A percentile compares a stretch with the other conserved stretches of the same genome.
These are phyloP conservation scores for Gastrolobium villosum DNA, from an alignment of 306 rosid species.

Conservation along the genomic window DNA sequence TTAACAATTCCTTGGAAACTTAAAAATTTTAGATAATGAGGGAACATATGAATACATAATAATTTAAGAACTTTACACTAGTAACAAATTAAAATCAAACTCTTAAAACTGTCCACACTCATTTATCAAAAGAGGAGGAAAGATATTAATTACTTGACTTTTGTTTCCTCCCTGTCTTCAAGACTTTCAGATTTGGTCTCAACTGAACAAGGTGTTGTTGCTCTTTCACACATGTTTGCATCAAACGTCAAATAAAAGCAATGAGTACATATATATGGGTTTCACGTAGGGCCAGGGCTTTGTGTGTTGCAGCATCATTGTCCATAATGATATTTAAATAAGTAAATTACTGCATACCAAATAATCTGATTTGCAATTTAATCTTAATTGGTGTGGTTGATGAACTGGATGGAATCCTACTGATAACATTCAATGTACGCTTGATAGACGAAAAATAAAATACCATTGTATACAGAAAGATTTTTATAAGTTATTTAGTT, in stretches of 20 bases:
- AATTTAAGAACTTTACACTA: not conserved
- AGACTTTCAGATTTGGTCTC: slow-evolving; percentile 2
- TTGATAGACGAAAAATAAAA: too few species aligned
- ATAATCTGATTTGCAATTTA: slow-evolving; percentile 30
- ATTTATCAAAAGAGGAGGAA: not conserved
- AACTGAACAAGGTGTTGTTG: not conserved
- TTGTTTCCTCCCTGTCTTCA: not conserved
- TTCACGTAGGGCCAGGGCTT: slow-evolving; percentile 10
- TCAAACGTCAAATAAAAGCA: slow-evolving; percentile 29
- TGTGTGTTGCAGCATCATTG: slow-evolving; percentile 29
- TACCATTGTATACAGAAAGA: too few species aligned
- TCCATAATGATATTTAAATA: slow-evolving; percentile 17
- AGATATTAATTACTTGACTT: not conserved
- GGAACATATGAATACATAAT: not conserved
- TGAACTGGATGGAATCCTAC: slow-evolving; percentile 32
- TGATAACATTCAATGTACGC: not conserved
- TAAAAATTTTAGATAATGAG: not conserved
- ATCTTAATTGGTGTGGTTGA: not conserved
- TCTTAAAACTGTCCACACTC: not conserved
- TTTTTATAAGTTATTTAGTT: too few species aligned
- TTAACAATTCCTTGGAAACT: not conserved
- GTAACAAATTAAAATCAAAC: not conserved
- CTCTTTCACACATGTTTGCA: slow-evolving; percentile 20
- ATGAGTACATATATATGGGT: slow-evolving; percentile 13
- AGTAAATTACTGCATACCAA: not conserved